Base-by-base conservation (phyloP, 1,284 basidiomycete genomes). In the Pyrrhoderma noxium region DNA sequence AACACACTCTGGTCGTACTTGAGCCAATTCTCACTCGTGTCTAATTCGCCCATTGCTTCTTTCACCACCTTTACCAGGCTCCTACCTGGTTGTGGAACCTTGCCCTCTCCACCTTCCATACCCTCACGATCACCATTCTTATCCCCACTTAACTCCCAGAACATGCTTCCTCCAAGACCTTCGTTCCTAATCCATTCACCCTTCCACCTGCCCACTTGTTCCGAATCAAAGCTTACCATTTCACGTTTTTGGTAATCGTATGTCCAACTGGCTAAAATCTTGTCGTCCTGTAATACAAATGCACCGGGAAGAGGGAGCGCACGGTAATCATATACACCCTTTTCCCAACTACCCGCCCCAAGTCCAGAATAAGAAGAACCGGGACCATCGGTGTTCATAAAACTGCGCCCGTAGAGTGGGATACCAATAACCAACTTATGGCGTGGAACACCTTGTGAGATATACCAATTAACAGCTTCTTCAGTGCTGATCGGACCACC, bases 401-500 rank as follows among this genome's bases (percentile, higher is more conserved):
- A 99, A 35, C 89, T 89, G 16, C 94, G 82, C 0, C 95, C 95
- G 59, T 96, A 96, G 1, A 93, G 72, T 1, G 93, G 93, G 51
- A 97, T 78, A 4, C 92, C 95, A 48, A 98, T 67, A 42, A 98
- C 80, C 49, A 99, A 70, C 70, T 96, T 97, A 64, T 78, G 70
- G 14, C 82, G 77, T 2, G 77, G 66, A 8, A 96, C 86, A 19
- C 93, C 94, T 36, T 79, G 69, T 7, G 67, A 63, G 44, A 71
- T 75, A 66, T 92, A 99, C 73, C 78, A 87, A 8, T 79, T 62
- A 36, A 97, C 78, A 0, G 93, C 81, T 14, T 79, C 76, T 5
- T 82, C 76, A 5, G 78, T 79, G 56, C 74, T 85, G 59, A 85
- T 74, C 13, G 77, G 72, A 0, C 76, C 78, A 0, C 82, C 85